Percentiles rank a stretch among this genome's conserved stretches.
Conservation (phyloP, 2,329 filamentous ascomycete genomes). For the Fusarium globosum region DNA sequence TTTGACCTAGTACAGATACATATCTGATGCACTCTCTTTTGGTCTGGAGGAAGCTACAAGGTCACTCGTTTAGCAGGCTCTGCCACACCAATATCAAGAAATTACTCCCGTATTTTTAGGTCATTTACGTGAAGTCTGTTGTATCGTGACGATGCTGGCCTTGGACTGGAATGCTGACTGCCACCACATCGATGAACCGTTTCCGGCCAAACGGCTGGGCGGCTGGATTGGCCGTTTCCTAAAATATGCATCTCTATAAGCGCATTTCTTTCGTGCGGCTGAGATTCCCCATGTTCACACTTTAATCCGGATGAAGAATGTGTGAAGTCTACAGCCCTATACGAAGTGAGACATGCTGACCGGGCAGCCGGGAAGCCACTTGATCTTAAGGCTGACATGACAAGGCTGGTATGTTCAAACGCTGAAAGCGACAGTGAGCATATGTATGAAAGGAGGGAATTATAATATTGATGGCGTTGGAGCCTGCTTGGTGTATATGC, state of each 20-base stretch:
- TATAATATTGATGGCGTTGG: not conserved
- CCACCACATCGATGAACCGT: not conserved
- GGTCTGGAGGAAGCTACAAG: slow-evolving; percentile 13
- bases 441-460: not conserved
- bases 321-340: not conserved
- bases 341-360: not conserved
- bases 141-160: not conserved
- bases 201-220: slow-evolving; percentile 3
- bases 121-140: not conserved
- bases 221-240: not conserved
- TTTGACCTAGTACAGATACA: slow-evolving; percentile 13
- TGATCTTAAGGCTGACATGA: not conserved
- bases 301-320: not conserved
- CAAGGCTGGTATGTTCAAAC: rapidly evolving
- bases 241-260: not conserved
- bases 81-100: slow-evolving; percentile 18
- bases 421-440: rapidly evolving
- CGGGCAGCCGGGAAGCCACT: not conserved
- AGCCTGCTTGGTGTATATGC: not conserved
- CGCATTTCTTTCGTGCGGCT: not conserved
- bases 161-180: slow-evolving; percentile 4
- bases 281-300: not conserved
- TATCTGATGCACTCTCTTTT: slow-evolving; percentile 21
- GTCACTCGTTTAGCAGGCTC: slow-evolving; percentile 22
- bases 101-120: not conserved